Evolutionary conservation across 2,329 filamentous ascomycete species (phyloP), one percentile per base, ranked within the genome.

Genomic region (Fusarium aywerte): DNA sequence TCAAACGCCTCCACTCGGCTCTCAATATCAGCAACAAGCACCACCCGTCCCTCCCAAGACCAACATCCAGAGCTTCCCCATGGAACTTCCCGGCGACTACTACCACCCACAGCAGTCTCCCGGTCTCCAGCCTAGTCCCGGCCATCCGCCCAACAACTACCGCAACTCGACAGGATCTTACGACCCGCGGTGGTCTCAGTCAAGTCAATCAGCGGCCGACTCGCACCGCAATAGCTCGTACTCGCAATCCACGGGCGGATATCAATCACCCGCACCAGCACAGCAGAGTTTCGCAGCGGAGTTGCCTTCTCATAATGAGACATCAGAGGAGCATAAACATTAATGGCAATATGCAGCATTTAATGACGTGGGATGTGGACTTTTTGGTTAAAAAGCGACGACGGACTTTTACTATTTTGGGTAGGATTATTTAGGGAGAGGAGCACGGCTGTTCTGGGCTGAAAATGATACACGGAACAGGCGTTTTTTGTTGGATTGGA

Each of bases 81-180:
- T 79, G 58, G 83, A 85, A 58, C 78, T 86, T 10, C 79, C 82
- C 0, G 85, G 84, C 21, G 85, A 87, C 69, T 84, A 77, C 70
- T 82, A 81, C 65, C 77, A 84, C 42, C 72, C 79, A 0, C 76
- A 80, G 48, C 76, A 76, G 20, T 78, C 80, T 1, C 76, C 77
- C 12, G 69, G 58, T 12, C 70, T 69, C 4, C 76, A 75, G 25
- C 68, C 71, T 2, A 62, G 68, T 50, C 62, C 70, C 1, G 65
- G 55, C 31, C 63, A 43, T 7, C 47, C 45, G 23, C 58, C 65
- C 7, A 69, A 48, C 60, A 61, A 18, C 51, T 74, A 73, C 18
- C 71, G 72, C 25, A 63, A 65, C 48, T 77, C 76, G 2, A 59
- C 66, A 36, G 35, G 53, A 0, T 71, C 69, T 0, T 71, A 68